These are phyloP conservation scores for Megacollybia marginata DNA, from an alignment of 768 basidiomycete species.

Conservation along the genomic window DNA sequence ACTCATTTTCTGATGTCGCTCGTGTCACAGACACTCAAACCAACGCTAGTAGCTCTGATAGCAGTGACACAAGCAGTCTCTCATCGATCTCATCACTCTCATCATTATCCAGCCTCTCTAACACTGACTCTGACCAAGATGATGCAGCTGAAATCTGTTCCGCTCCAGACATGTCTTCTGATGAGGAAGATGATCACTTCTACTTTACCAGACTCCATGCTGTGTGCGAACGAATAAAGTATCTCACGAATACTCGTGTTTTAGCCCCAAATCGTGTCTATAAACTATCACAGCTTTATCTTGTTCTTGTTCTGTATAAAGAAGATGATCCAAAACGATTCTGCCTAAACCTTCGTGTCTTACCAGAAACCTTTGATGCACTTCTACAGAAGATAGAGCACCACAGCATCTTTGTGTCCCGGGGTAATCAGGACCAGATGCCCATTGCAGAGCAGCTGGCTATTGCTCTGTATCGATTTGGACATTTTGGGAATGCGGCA, in stretches of 20 bases:
- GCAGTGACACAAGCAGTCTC: background rate
- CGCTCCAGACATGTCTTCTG: background rate
- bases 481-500: background rate
- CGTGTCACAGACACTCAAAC: background rate
- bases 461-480: no score
- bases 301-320: no score
- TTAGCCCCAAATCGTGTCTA: background rate
- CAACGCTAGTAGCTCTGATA: background rate
- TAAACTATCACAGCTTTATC: conserved; percentile 1
- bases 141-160: background rate
- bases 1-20: background rate
- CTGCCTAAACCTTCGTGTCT: background rate
- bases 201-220: background rate
- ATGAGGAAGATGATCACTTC: background rate
- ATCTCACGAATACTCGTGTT: background rate
- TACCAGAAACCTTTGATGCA: no score
- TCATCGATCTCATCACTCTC: background rate
- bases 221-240: background rate
- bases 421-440: background rate
- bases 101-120: no score
- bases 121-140: background rate
- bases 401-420: background rate
- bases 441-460: background rate
- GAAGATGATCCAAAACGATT: background rate
- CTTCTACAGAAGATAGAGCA: background rate